A percentile compares a stretch with the other conserved stretches of the same genome.
These are phyloP conservation scores for Puccinia novopanici DNA, from an alignment of 1,284 basidiomycete species.

Conservation along the genomic window DNA sequence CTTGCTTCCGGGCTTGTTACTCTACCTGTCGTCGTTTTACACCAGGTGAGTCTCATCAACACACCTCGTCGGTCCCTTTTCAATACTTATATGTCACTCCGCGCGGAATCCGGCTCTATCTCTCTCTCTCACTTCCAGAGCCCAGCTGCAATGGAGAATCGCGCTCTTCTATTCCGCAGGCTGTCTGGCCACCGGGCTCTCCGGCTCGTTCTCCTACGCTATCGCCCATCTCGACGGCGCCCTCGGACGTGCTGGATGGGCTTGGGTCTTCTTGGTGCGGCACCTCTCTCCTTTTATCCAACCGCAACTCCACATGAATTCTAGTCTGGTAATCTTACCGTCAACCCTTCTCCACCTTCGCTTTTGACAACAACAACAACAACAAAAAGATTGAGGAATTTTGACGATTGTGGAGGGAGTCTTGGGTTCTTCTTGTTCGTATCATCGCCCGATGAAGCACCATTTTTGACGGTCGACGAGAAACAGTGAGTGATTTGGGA, in stretches of 20 bases:
- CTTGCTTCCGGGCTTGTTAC: slow-evolving; percentile 1
- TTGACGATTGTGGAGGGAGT: no score
- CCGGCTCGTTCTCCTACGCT: no score
- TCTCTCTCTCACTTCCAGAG: neutral
- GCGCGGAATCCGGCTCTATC: neutral
- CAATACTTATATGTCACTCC: no score
- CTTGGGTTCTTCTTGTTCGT: no score
- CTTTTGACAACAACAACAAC: no score
- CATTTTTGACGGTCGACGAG: slow-evolving; percentile 7
- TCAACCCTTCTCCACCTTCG: neutral
- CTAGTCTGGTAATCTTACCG: no score
- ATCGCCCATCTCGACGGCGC: slow-evolving; percentile 16
- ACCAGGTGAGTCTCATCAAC: neutral
- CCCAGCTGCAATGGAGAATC: slow-evolving; percentile 22
- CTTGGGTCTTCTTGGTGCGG: slow-evolving; percentile 15
- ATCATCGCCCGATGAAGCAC: neutral
- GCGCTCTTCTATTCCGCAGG: neutral
- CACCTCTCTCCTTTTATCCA: neutral
- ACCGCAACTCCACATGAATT: neutral
- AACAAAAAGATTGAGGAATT: no score
- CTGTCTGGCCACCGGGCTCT: neutral
- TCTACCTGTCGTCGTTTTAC: slow-evolving; percentile 13
- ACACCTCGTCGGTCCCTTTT: neutral
- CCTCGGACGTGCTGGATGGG: neutral
- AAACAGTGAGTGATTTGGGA: neutral